Evolutionary conservation across 768 basidiomycete genomes (phyloP).

Genomic region (Pleurotus platypus): DNA sequence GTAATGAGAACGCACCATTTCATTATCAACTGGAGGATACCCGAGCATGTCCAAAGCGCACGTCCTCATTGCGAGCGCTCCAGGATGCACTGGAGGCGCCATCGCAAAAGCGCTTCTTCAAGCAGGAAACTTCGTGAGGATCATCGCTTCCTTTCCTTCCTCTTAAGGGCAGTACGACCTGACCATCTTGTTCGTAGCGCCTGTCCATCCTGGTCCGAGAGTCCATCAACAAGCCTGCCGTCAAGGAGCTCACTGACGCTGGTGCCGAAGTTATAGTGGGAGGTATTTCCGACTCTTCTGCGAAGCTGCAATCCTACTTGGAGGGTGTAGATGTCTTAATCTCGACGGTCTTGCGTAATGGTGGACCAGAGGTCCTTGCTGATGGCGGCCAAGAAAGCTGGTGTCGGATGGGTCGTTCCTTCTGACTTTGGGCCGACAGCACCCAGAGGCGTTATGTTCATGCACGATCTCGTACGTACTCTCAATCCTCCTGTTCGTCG

Average conservation of each 20-base stretch:
- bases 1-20: too few species aligned
- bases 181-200: background rate
- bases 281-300: background rate
- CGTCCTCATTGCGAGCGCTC: background rate
- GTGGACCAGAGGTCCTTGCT: constrained; percentile 1
- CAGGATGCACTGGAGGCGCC: too few species aligned
- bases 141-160: background rate
- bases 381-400: background rate
- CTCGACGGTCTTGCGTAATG: background rate
- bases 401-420: background rate
- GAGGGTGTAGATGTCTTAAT: background rate
- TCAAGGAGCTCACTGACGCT: background rate
- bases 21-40: too few species aligned
- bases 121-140: too few species aligned
- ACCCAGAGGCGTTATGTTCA: too few species aligned
- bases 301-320: background rate
- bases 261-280: background rate
- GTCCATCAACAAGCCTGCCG: background rate
- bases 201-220: background rate
- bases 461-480: background rate
- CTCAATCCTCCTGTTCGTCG: background rate
- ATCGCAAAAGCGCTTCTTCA: too few species aligned
- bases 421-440: background rate
- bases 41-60: background rate
- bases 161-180: background rate